These are phyloP conservation scores for Verticillium tricorpus DNA, from an alignment of 2,329 filamentous ascomycete genomes.

Conservation along the genomic window DNA sequence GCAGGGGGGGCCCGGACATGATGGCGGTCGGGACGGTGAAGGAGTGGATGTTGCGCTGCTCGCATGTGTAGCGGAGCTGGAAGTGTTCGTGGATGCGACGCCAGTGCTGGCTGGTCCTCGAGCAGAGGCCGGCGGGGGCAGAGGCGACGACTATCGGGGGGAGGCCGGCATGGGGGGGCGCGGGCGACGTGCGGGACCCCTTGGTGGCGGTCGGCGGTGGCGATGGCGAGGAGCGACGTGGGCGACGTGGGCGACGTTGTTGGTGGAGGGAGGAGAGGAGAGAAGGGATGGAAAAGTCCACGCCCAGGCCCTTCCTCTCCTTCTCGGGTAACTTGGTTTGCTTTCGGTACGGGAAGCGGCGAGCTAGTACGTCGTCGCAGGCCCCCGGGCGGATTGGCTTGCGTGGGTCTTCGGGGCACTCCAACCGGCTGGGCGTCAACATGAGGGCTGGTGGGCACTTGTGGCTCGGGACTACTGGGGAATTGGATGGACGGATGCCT, in stretches of 20 bases:
- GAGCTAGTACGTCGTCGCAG: not conserved
- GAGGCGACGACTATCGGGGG: not conserved
- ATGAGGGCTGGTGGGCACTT: no score
- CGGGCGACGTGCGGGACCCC: not conserved
- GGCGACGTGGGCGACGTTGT: not conserved
- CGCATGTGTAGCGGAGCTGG: not conserved
- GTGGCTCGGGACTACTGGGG: no score
- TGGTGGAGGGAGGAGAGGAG: not conserved
- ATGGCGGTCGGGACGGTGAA: not conserved
- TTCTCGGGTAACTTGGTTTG: not conserved
- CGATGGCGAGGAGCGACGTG: not conserved
- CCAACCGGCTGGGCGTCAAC: not conserved
- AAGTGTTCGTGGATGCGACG: not conserved
- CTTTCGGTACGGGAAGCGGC: not conserved
- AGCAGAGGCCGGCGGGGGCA: conserved; percentile 1
- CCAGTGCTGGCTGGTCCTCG: conserved; percentile 1
- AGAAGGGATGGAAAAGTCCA: not conserved
- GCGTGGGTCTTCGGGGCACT: not conserved
- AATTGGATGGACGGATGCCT: no score
- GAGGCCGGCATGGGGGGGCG: not conserved
- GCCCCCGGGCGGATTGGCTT: not conserved
- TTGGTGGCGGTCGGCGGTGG: not conserved
- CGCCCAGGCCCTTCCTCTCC: not conserved
- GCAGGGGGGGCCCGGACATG: conserved; percentile 1
- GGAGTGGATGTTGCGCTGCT: not conserved